These are phyloP conservation scores for Pseudocercospora eumusae DNA, from an alignment of 2,329 filamentous ascomycete species.

Conservation along the genomic window DNA sequence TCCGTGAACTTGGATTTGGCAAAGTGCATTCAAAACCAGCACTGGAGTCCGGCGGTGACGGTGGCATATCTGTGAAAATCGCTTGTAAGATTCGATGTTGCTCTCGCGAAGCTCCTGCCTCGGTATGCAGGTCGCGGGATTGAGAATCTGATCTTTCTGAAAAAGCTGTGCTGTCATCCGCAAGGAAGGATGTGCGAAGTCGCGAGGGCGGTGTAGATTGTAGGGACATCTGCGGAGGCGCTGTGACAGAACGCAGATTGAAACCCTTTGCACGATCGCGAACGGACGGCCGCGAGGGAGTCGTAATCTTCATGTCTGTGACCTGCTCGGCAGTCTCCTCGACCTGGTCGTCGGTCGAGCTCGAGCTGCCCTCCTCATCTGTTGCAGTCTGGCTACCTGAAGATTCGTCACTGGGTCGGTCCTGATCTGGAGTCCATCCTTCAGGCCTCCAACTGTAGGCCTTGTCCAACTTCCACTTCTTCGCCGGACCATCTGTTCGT, in stretches of 20 bases:
- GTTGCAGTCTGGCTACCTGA: constrained; percentile 26
- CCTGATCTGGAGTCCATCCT: constrained; percentile 28
- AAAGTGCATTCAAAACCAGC: constrained; percentile 32
- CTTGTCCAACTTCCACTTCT: constrained; percentile 52
- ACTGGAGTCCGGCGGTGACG: constrained; percentile 40
- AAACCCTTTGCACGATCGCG: constrained; percentile 27
- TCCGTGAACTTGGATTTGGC: constrained; percentile 12
- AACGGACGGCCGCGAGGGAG: constrained; percentile 23
- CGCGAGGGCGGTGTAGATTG: constrained; percentile 48
- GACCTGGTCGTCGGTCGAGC: constrained; percentile 24
- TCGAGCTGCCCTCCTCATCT: constrained; percentile 29
- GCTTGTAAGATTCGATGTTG: constrained; percentile 30
- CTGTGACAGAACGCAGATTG: constrained; percentile 39
- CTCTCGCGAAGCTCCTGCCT: constrained; percentile 16
- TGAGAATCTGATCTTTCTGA: constrained; percentile 8
- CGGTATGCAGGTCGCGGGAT: constrained; percentile 5
- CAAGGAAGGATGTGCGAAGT: constrained; percentile 32
- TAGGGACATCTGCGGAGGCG: constrained; percentile 47
- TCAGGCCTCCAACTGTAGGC: constrained; percentile 51
- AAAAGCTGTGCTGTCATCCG: constrained; percentile 24
- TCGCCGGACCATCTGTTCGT: constrained; percentile 62
- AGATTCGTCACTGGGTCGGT: constrained; percentile 24
- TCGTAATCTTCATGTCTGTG: constrained; percentile 22
- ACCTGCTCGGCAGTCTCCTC: constrained; percentile 21
- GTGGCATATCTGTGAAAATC: constrained; percentile 40